phyloP scores from a whole-genome alignment of 805 yeast genomes.

The Wickerhamomyces chambardii region DNA sequence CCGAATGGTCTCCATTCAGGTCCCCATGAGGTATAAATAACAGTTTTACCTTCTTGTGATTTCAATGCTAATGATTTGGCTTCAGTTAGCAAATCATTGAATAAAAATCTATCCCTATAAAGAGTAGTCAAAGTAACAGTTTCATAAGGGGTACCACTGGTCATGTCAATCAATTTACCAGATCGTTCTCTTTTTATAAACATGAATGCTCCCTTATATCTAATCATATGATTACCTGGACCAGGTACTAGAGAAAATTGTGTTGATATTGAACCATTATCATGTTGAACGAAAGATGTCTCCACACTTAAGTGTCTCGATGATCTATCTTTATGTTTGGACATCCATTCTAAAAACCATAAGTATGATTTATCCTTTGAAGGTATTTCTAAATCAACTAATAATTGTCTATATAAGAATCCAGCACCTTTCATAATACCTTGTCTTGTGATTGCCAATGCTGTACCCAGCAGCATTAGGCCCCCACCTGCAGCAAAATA shows the following conservation, averaged over 20 bases:
- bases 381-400: conserved; percentile 90
- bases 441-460: conserved; percentile 67
- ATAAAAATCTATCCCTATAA: conserved; percentile 68
- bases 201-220: conserved; percentile 83
- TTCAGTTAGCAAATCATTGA: conserved; percentile 65
- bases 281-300: conserved; percentile 80
- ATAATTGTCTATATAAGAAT: conserved; percentile 69
- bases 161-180: conserved; percentile 79
- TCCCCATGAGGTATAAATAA: conserved; percentile 90
- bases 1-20: conserved; percentile 99
- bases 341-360: conserved; percentile 98
- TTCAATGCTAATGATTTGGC: conserved; percentile 79
- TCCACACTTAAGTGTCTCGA: conserved; percentile 88
- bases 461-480: conserved; percentile 89
- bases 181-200: conserved; percentile 85
- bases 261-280: conserved; percentile 84
- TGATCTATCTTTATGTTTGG: conserved; percentile 62
- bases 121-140: conserved; percentile 91
- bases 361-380: conserved; percentile 87
- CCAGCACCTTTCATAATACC: conserved; percentile 56
- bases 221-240: conserved; percentile 87
- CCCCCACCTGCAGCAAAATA: conserved; percentile 99
- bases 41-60: conserved; percentile 88
- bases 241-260: conserved; percentile 93
- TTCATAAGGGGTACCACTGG: conserved; percentile 91